Conservation (phyloP, 352 stramenopile genomes). For the Phytophthora pinifolia region DNA sequence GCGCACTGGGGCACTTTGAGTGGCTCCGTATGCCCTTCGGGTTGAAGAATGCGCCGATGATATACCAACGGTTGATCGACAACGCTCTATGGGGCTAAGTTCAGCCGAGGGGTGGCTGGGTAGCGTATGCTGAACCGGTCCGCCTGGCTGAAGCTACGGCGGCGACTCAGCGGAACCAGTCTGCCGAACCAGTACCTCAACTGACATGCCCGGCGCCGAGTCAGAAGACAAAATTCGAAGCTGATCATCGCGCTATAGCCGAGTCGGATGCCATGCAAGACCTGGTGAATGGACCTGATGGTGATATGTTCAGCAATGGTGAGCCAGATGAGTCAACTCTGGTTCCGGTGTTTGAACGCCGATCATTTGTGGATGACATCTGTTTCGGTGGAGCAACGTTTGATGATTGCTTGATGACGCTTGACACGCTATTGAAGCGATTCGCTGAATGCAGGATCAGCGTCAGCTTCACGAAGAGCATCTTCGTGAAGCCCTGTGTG, state of each 20-base stretch:
- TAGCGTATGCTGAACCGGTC: neutral
- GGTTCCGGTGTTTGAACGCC: slow-evolving; percentile 1
- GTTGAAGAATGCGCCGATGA: slow-evolving; percentile 6
- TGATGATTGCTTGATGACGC: no score
- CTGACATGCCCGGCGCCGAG: neutral
- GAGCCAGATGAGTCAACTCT: neutral
- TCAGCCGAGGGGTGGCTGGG: neutral
- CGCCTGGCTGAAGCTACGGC: neutral
- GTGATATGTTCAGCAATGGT: neutral
- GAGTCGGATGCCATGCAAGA: neutral
- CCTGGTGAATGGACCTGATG: neutral
- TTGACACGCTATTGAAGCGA: no score
- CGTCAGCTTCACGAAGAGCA: no score
- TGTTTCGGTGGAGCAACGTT: no score
- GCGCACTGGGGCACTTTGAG: slow-evolving; percentile 5
- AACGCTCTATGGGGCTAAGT: neutral
- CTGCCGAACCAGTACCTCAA: neutral
- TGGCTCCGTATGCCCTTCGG: slow-evolving; percentile 6
- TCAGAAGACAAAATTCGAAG: neutral
- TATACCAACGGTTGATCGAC: slow-evolving; percentile 4
- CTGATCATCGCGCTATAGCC: neutral
- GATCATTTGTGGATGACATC: neutral
- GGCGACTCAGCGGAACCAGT: neutral
- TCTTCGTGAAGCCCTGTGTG: no score
- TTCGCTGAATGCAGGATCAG: no score